A percentile compares a stretch with the other conserved stretches of the same genome.
Conservation (phyloP, 176 grass and related monocot genomes). For the Bolboschoenus planiculmis region DNA sequence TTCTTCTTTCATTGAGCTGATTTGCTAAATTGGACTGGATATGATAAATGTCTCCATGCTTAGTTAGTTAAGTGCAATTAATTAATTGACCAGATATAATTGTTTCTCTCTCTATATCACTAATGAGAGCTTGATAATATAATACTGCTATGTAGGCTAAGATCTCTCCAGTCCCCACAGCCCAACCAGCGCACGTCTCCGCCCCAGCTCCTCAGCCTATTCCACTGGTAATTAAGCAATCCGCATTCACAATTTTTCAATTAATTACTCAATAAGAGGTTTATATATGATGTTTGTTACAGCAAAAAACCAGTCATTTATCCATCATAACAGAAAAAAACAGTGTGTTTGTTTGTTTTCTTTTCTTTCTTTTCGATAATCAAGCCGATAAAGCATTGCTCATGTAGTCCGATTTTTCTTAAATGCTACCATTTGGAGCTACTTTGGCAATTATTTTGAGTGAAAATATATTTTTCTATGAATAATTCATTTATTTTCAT, state of each 20-base stretch:
- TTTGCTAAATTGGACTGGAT: neutral
- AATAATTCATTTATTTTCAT: neutral
- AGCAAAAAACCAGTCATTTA: neutral
- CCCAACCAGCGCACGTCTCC: slow-evolving; percentile 5
- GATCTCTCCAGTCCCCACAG: neutral
- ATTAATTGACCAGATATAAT: neutral
- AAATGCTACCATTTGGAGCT: neutral
- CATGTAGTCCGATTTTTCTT: neutral
- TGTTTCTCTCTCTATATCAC: neutral
- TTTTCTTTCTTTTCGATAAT: neutral
- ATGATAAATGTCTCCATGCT: neutral
- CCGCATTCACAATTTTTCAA: neutral
- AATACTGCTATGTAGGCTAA: slow-evolving; percentile 5
- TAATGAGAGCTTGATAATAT: neutral
- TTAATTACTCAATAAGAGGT: neutral
- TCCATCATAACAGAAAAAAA: neutral
- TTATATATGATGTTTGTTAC: neutral
- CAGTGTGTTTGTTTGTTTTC: too few relatives aligned
- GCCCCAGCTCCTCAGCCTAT: slow-evolving; percentile 20
- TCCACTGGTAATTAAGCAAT: slow-evolving; percentile 21
- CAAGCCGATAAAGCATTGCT: slow-evolving; percentile 1
- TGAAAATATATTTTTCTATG: neutral
- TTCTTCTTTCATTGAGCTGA: neutral
- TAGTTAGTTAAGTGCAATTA: neutral
- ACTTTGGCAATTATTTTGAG: neutral